Conservation (phyloP, 371 early-diverging fungal species). For the Umbelopsis sp. region DNA sequence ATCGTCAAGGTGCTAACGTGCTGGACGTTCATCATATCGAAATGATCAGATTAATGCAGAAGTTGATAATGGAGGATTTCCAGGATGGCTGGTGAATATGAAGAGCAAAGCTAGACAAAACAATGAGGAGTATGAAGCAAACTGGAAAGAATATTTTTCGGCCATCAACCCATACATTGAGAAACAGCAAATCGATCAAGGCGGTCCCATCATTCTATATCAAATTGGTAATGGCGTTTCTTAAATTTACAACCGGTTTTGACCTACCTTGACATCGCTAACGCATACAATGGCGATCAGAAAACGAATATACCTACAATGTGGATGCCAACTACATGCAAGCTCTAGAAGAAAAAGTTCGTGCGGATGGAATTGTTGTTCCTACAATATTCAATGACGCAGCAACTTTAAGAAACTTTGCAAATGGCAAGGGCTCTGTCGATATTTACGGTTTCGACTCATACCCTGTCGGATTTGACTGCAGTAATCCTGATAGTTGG, state of each 20-base stretch:
- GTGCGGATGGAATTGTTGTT: slow-evolving; percentile 10
- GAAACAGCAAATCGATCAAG: background rate
- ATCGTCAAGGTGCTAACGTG: background rate
- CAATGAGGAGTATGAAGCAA: background rate
- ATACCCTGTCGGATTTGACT: slow-evolving; percentile 21
- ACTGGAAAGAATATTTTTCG: slow-evolving; percentile 15
- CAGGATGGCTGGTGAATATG: slow-evolving; percentile 18
- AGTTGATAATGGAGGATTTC: slow-evolving; percentile 16
- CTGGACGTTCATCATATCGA: no score
- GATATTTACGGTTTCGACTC: slow-evolving; percentile 18
- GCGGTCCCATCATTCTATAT: slow-evolving; percentile 15
- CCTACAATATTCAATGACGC: slow-evolving; percentile 18
- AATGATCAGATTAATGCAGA: background rate
- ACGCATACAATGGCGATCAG: background rate
- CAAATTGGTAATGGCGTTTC: background rate
- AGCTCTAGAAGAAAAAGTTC: slow-evolving; percentile 8
- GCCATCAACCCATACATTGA: slow-evolving; percentile 15
- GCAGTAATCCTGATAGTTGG: slow-evolving; percentile 9
- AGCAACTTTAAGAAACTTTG: background rate
- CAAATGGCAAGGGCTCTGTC: slow-evolving; percentile 7
- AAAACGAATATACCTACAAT: background rate
- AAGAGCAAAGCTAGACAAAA: background rate
- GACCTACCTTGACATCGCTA: background rate
- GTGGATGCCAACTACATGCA: slow-evolving; percentile 16
- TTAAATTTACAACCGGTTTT: no score